A percentile compares a stretch with the other conserved stretches of the same genome.
Conservation (phyloP, 1,139 yeast species). For the Blastobotrys serpentis region DNA sequence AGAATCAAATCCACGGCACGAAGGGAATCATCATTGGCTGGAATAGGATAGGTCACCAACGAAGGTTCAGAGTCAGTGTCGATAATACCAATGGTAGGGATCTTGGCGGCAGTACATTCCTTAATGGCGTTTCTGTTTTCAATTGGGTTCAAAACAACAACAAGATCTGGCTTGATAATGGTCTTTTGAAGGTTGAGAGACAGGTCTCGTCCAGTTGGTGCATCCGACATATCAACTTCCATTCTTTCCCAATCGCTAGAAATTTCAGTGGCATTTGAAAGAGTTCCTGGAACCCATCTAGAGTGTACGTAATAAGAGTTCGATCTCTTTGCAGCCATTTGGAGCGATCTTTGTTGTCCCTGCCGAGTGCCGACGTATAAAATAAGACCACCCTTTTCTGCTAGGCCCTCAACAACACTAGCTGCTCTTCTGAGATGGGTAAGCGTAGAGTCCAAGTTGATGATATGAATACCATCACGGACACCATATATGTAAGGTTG, state of each 20-base stretch:
- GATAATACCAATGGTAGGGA: slow-evolving; percentile 91
- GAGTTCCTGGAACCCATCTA: slow-evolving; percentile 94
- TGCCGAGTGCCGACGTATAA: slow-evolving; percentile 81
- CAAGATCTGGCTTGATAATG: slow-evolving; percentile 77
- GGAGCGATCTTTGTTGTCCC: slow-evolving; percentile 73
- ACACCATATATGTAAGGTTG: slow-evolving; percentile 87
- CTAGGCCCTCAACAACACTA: slow-evolving; percentile 74
- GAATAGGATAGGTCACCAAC: slow-evolving; percentile 87
- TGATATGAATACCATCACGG: slow-evolving; percentile 84
- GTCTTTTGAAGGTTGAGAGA: slow-evolving; percentile 39
- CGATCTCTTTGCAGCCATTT: slow-evolving; percentile 74
- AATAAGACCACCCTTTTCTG: slow-evolving; percentile 80
- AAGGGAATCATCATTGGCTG: slow-evolving; percentile 92
- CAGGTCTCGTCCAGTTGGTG: slow-evolving; percentile 58
- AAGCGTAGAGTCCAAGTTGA: slow-evolving; percentile 82
- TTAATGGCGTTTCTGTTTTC: slow-evolving; percentile 78
- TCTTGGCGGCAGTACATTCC: slow-evolving; percentile 78
- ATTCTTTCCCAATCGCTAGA: slow-evolving; percentile 56
- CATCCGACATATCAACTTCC: slow-evolving; percentile 68
- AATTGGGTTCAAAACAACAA: slow-evolving; percentile 82
- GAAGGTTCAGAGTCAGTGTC: slow-evolving; percentile 94
- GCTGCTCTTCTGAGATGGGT: slow-evolving; percentile 74
- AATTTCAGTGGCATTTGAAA: slow-evolving; percentile 80
- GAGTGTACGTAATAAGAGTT: slow-evolving; percentile 78
- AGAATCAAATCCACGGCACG: slow-evolving; percentile 75